Evolutionary conservation across 352 stramenopile species (phyloP), one percentile per base, ranked within the genome.

Genomic region (Phytophthora ohioensis): DNA sequence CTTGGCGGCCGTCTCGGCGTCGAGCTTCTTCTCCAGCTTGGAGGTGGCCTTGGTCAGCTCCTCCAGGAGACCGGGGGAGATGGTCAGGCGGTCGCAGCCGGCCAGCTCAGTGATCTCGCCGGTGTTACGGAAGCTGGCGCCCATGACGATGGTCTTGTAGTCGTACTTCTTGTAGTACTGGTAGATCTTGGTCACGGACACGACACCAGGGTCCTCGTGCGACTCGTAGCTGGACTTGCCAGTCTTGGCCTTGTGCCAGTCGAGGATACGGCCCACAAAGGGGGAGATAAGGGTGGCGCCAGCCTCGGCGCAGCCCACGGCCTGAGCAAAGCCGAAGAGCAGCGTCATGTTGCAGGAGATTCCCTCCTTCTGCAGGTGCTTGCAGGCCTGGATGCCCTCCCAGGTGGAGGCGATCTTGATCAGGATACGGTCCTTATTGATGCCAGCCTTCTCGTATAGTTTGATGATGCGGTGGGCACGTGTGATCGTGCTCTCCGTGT

Each of bases 331-430:
- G 54, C 92, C 96, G 81, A 99, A 99, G 41, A 99, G 83, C 48
- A 99, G 84, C 32, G 98, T 99, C 81, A 99, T 97, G 85, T 99
- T 99, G 80, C 97, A 99, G 64, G 93, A 91, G 73, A 99, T 99
- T 52, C 97, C 97, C 71, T 99, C 97, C 69, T 93, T 68, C 83
- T 99, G 93, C 52, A 99, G 84, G 42, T 98, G 76, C 76, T 98
- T 95, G 57, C 95, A 98, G 8, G 97, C 97, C 81, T 98, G 90
- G 76, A 99, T 99, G 17, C 97, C 97, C 74, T 99, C 97, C 97
- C 97, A 99, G n/a, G 97, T 99, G 38, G 82, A 97, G 27, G 97
- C 97, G 62, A 99, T 93, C 87, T 99, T 99, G 79, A 99, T 98
- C 30, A 99, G 82, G 59, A 99, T 98, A 67, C 98, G 92, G 55